Conservation (phyloP, 169 alveolate species). For the Pseudocohnilembus persalinus region DNA sequence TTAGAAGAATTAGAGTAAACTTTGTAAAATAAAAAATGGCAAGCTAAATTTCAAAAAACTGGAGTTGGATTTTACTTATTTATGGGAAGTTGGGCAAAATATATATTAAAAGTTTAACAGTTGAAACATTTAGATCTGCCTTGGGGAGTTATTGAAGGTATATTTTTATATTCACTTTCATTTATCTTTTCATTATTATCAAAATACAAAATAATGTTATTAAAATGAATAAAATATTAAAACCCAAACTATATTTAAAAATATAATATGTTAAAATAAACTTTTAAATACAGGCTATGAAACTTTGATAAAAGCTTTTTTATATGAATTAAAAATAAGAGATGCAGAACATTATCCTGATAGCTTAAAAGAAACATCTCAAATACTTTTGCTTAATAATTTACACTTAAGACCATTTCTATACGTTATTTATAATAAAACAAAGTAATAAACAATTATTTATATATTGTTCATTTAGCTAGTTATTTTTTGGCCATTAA, state of each 20-base stretch:
- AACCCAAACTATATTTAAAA: too few species aligned
- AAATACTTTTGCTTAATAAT: not conserved
- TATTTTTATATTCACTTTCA: too few species aligned
- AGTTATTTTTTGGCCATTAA: not conserved
- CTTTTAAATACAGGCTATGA: constrained; percentile 76
- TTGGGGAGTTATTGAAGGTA: constrained; percentile 60
- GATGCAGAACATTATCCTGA: constrained; percentile 62
- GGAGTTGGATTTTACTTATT: constrained; percentile 70
- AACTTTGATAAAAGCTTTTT: constrained; percentile 47
- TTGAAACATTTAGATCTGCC: constrained; percentile 41
- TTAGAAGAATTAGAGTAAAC: constrained; percentile 27
- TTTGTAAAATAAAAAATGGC: constrained; percentile 49
- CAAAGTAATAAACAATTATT: constrained; percentile 19
- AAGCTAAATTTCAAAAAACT: constrained; percentile 56
- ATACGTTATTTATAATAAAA: constrained; percentile 8
- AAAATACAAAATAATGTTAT: too few species aligned
- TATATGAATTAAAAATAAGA: constrained; percentile 55
- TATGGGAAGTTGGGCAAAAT: constrained; percentile 57
- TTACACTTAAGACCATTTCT: not conserved
- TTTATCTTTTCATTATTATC: too few species aligned
- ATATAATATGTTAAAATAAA: too few species aligned
- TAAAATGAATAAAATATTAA: too few species aligned
- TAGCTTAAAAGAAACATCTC: constrained; percentile 49
- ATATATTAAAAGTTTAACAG: constrained; percentile 34
- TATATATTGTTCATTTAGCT: not conserved